Base-by-base conservation (phyloP, 2,329 filamentous ascomycete species). In the Colletotrichum musicola region DNA sequence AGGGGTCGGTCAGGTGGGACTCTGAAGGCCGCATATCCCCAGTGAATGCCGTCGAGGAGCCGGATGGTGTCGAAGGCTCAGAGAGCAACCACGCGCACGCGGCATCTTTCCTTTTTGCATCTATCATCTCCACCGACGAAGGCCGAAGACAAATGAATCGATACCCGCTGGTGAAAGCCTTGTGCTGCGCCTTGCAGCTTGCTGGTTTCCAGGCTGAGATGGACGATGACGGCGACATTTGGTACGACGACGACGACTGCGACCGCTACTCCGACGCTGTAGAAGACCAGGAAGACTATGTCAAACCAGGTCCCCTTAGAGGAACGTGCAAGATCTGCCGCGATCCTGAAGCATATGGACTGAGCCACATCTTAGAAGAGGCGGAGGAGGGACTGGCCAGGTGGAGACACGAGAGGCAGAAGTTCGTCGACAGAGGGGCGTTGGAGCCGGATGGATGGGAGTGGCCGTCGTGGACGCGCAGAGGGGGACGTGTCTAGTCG, bases 201-300 rank as follows among this genome's bases (percentile, higher is more conserved):
- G 70, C 67, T 2, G 62, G 64, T 0, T 72, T 67, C 50, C 62
- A 62, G 1, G 56, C 38, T 5, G 55, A 71, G 4, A 67, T 72
- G 67, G 65, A 60, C 7, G 46, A 40, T 5, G 71, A 64, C 3
- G 64, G 71, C 12, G 64, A 72, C 49, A 47, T 72, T 1, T 72
- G 67, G 70, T 72, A 53, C n/a, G 70, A 71, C 9, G 46, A 59
- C n/a, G 64, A 71, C 3, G 67, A 71, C 6, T 62, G 62, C 0
- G 70, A 71, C 12, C 46, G 25, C 3, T 72, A 72, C 44, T 64
- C 60, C 20, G 69, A 71, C 47, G 69, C 69, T 0, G n/a, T 27
- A 13, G 63, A 71, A 13, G 35, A 50, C 7, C 60, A 59, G 0
- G 18, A 12, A 1, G 53, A 42, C 12, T 22, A 18, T 10, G 7